Base-by-base conservation (phyloP, 2,329 filamentous ascomycete genomes). In the Fusarium verrucosum region DNA sequence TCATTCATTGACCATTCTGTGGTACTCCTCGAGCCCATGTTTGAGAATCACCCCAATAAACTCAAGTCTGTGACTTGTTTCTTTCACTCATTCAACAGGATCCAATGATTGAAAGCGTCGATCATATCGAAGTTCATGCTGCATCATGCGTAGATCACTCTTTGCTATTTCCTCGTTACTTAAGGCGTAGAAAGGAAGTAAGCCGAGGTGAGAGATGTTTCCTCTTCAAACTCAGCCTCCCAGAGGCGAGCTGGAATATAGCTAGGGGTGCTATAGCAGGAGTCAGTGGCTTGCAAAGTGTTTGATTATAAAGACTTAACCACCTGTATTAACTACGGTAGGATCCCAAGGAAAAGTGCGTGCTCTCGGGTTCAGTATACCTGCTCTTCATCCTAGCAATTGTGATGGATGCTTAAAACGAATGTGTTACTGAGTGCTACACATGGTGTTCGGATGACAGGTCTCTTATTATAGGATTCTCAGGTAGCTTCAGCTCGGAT, bases 371-470 rank as follows among this genome's bases (percentile, higher is more conserved):
- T 60, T 16, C 5, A 26, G 11, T 26, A 19, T 35, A 23, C 19
- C 20, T 40, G 22, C 36, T 35, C 20, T 47, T 19, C 17, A 51
- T 58, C 43, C 47, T 35, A 35, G 28, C 38, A 37, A 23, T 38
- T 22, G 54, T 36, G 23, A 32, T 53, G 46, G 46, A 17, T 43
- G 38, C 22, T 59, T 40, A 43, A 38, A 53, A 44, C 46, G 20
- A 36, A 38, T 37, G 54, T 40, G 33, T 59, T 59, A 44, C 38
- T 35, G 25, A 20, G 23, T 32, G 28, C 33, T 23, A 36, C 23
- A n/a, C 57, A 53, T 60, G 55, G 38, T n/a, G 35, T 45, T 40
- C 23, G 36, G 45, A 60, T 60, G 55, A 40, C 49, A 60, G 22
- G 41, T 53, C 35, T 52, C 56, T 59, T 59, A 32, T 41, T 50